These are phyloP conservation scores for Ascochyta viciae-villosae DNA, from an alignment of 2,329 filamentous ascomycete genomes.

Conservation along the genomic window DNA sequence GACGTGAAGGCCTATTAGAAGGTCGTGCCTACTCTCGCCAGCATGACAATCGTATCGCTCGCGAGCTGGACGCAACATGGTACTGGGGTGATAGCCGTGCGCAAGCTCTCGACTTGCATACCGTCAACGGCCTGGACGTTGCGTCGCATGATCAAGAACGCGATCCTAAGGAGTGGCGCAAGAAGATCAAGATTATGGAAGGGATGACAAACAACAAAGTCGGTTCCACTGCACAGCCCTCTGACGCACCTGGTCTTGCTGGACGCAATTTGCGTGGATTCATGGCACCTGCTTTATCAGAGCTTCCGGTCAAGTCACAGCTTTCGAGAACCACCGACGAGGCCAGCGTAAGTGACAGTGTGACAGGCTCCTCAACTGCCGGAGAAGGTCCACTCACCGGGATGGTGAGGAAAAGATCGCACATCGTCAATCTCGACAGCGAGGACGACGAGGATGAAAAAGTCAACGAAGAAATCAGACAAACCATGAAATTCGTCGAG, in stretches of 20 bases:
- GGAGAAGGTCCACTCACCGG: not conserved
- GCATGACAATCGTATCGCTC: slow-evolving; percentile 57
- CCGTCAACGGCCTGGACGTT: slow-evolving; percentile 62
- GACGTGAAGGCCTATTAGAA: slow-evolving; percentile 55
- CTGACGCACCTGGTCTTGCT: not conserved
- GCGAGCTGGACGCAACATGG: slow-evolving; percentile 54
- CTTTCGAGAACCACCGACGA: not conserved
- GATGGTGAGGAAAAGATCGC: slow-evolving; percentile 17
- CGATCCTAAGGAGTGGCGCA: slow-evolving; percentile 56
- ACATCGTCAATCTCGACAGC: slow-evolving; percentile 20
- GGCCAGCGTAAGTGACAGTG: slow-evolving; percentile 1
- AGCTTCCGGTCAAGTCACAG: slow-evolving; percentile 10
- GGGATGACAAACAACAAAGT: slow-evolving; percentile 25
- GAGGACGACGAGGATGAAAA: slow-evolving; percentile 28
- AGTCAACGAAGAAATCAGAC: slow-evolving; percentile 22
- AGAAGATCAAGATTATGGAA: slow-evolving; percentile 55
- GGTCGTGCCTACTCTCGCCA: slow-evolving; percentile 55
- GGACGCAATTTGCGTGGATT: slow-evolving; percentile 20
- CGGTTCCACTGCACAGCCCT: not conserved
- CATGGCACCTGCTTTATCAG: slow-evolving; percentile 25
- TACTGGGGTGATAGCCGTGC: slow-evolving; percentile 65
- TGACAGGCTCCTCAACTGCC: not conserved
- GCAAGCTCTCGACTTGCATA: slow-evolving; percentile 62
- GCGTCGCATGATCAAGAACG: slow-evolving; percentile 55
- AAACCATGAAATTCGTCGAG: slow-evolving; percentile 18